These are phyloP conservation scores for Selaginella tamariscina DNA, from an alignment of 75 land plant species.

Conservation along the genomic window DNA sequence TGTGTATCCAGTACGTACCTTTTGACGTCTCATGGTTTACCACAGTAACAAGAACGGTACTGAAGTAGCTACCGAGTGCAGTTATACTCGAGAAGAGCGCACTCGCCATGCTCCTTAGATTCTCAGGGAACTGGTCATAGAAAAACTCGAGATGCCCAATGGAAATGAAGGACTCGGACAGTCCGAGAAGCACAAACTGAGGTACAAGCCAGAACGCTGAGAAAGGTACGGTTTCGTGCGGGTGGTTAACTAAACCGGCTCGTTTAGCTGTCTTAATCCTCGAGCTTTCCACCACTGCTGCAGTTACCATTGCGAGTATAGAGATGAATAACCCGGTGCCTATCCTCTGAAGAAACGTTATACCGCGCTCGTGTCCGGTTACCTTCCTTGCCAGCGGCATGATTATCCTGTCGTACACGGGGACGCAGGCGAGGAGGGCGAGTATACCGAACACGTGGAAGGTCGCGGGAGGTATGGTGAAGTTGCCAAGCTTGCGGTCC, in stretches of 20 bases:
- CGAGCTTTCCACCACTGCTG: slow-evolving; percentile 31
- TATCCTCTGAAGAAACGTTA: slow-evolving; percentile 46
- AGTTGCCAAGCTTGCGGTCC: slow-evolving; percentile 10
- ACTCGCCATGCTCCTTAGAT: slow-evolving; percentile 51
- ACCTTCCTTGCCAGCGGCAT: slow-evolving; percentile 27
- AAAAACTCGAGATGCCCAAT: slow-evolving; percentile 65
- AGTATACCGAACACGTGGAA: slow-evolving; percentile 35
- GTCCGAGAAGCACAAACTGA: slow-evolving; percentile 43
- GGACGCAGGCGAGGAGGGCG: slow-evolving; percentile 35
- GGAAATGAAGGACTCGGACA: slow-evolving; percentile 47
- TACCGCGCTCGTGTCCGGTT: slow-evolving; percentile 38
- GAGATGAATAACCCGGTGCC: slow-evolving; percentile 39
- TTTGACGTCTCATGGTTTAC: slow-evolving; percentile 21
- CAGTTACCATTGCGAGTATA: slow-evolving; percentile 30
- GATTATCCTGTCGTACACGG: slow-evolving; percentile 47
- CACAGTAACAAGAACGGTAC: slow-evolving; percentile 31
- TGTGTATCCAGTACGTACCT: no score
- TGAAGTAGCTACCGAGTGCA: slow-evolving; percentile 43
- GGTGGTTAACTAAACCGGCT: slow-evolving; percentile 19
- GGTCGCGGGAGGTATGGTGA: slow-evolving; percentile 43
- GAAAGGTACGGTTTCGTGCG: slow-evolving; percentile 20
- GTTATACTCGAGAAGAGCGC: slow-evolving; percentile 32
- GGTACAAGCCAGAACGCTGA: slow-evolving; percentile 60
- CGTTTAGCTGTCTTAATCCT: slow-evolving; percentile 25
- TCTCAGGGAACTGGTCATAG: slow-evolving; percentile 62